phyloP scores from a whole-genome alignment of 2,329 filamentous ascomycete genomes.

The Fusarium pseudoanthophilum region DNA sequence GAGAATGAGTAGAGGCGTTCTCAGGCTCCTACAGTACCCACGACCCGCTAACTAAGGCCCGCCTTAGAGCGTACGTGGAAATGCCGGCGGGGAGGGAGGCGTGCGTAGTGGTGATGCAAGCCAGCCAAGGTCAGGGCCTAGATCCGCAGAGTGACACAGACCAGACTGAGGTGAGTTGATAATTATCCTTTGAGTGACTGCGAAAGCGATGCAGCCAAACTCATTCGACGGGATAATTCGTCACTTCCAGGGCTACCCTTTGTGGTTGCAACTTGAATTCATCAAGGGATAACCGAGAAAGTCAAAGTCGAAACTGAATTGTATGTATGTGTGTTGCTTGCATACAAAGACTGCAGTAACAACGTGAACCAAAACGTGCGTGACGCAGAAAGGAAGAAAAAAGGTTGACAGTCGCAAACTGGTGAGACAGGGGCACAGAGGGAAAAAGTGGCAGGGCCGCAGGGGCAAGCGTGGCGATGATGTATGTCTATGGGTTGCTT shows the following conservation, averaged over 20 bases:
- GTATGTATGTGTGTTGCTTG: background rate
- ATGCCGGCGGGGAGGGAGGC: slow-evolving; percentile 44
- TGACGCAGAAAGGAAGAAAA: slow-evolving; percentile 25
- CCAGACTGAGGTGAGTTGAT: slow-evolving; percentile 20
- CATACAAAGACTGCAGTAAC: background rate
- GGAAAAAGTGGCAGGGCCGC: slow-evolving; percentile 42
- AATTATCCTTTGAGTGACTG: slow-evolving; percentile 15
- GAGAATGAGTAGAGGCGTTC: slow-evolving; percentile 41
- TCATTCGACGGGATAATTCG: background rate
- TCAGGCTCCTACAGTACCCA: slow-evolving; percentile 35
- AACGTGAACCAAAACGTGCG: slow-evolving; percentile 13
- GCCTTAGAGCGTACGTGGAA: slow-evolving; percentile 40
- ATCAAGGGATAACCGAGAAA: slow-evolving; percentile 20
- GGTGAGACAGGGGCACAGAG: slow-evolving; percentile 40
- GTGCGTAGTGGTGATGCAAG: slow-evolving; percentile 47
- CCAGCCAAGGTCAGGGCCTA: slow-evolving; percentile 46
- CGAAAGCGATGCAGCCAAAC: slow-evolving; percentile 17
- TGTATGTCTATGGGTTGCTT: slow-evolving; percentile 49
- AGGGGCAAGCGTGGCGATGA: slow-evolving; percentile 48
- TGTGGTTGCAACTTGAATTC: slow-evolving; percentile 6
- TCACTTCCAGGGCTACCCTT: slow-evolving; percentile 10
- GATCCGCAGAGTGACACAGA: slow-evolving; percentile 43
- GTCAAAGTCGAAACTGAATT: slow-evolving; percentile 18
- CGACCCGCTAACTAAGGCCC: slow-evolving; percentile 29
- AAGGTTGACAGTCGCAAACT: slow-evolving; percentile 35